Evolutionary conservation across 2,329 filamentous ascomycete species (phyloP), one percentile per base, ranked within the genome.

Genomic region (Diplodia mutila): DNA sequence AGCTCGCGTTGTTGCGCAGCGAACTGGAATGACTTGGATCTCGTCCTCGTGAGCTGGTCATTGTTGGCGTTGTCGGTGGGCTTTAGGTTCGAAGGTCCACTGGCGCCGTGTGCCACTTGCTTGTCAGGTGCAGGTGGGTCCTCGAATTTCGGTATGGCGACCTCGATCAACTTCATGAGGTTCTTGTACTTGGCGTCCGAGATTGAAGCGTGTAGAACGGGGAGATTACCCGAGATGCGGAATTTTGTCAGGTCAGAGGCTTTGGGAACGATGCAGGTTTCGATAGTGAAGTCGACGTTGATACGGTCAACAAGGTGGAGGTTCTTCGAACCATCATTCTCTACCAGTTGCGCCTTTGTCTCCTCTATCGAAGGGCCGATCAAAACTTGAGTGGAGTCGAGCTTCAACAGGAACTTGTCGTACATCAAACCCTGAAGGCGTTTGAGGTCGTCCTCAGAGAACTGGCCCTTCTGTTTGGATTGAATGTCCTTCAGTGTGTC

Each of bases 181-280:
- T 89, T 94, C 82, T 98, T 99, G 83, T 99, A 99, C 77, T 99
- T 99, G 46, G 89, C 89, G 74, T 99, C 96, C 0, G 95, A 98
- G 46, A 96, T 90, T 0, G 91, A 92, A 12, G 92, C 95, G 77
- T 98, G 94, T 1, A 99, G 84, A 64, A 98, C 89, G 0, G 96
- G 95, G 65, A 99, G 84, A 73, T 96, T 93, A 1, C 95, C 95
- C 1, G 93, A 96, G 39, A 99, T 88, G 69, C 92, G 91, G 72
- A 97, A 90, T 74, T 95, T 95, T 16, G 95, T 96, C 59, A 99
- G 83, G 70, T 97, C 96, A 0, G 94, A 91, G 0, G 93, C 93
- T 76, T 97, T 97, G 0, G 95, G 95, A n/a, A 99, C 83, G 72
- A 99, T 99, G 8, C 94, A 99, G 23, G 91, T 90, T 77, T 97